A percentile compares a stretch with the other conserved stretches of the same genome.
phyloP scores from a whole-genome alignment of 805 yeast species.

The Saturnispora saitoi region DNA sequence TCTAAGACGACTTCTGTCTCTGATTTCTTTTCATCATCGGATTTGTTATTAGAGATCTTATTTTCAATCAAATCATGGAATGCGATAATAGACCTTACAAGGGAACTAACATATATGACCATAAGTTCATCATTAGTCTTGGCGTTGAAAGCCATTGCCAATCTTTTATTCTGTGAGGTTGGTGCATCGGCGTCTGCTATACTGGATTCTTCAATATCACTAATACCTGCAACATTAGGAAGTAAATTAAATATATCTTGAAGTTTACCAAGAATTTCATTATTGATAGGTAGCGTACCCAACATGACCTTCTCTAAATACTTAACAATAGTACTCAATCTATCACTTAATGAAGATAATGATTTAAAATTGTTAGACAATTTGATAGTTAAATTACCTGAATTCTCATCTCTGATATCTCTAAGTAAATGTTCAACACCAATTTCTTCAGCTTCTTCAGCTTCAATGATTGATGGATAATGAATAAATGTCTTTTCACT shows the following conservation, averaged over 20 bases:
- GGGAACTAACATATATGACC: constrained; percentile 82
- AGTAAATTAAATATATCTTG: constrained; percentile 91
- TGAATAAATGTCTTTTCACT: constrained; percentile 91
- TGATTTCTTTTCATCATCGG: constrained; percentile 20
- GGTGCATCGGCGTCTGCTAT: constrained; percentile 11
- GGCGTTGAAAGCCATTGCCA: constrained; percentile 75
- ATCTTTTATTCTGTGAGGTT: constrained; percentile 16
- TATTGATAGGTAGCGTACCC: constrained; percentile 77
- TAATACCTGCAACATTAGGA: constrained; percentile 57
- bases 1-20: constrained; percentile 32
- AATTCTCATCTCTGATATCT: constrained; percentile 94
- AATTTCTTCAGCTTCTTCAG: constrained; percentile 98
- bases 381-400: constrained; percentile 80
- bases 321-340: constrained; percentile 65
- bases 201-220: constrained; percentile 6
- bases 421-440: constrained; percentile 95
- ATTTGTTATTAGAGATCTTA: constrained; percentile 40
- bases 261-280: constrained; percentile 79
- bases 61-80: constrained; percentile 96
- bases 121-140: constrained; percentile 95
- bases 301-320: constrained; percentile 69
- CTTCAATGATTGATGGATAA: constrained; percentile 85
- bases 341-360: constrained; percentile 73
- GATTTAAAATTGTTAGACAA: constrained; percentile 87
- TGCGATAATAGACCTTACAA: constrained; percentile 90